These are phyloP conservation scores for Mortierella sp. DNA, from an alignment of 371 early-diverging fungal genomes.

Conservation along the genomic window DNA sequence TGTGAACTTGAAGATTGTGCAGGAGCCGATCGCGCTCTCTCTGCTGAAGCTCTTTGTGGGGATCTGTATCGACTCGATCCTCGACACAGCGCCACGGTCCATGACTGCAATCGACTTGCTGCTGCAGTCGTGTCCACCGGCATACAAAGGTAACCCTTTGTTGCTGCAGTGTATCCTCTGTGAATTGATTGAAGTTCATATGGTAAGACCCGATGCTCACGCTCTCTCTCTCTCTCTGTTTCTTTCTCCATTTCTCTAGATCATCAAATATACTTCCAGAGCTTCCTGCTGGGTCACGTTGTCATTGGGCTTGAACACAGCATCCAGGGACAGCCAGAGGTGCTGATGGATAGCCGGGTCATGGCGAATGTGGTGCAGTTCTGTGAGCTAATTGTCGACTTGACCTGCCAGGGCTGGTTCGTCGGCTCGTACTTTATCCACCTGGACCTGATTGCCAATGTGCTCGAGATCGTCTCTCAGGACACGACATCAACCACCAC, in stretches of 20 bases:
- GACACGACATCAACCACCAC: conserved; percentile 28
- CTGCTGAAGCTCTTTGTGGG: conserved; percentile 66
- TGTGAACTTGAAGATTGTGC: conserved; percentile 46
- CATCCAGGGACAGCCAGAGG: conserved; percentile 58
- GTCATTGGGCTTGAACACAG: conserved; percentile 65
- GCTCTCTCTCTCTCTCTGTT: too few relatives aligned
- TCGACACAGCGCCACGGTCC: conserved; percentile 60
- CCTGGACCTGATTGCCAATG: conserved; percentile 68
- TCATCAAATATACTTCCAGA: conserved; percentile 63
- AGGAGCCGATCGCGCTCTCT: conserved; percentile 55
- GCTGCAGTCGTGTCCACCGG: conserved; percentile 55
- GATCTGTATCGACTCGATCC: conserved; percentile 66
- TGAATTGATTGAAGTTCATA: too few relatives aligned
- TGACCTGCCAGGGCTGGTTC: conserved; percentile 73
- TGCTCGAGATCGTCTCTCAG: conserved; percentile 63
- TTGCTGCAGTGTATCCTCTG: neutral
- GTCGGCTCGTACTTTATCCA: conserved; percentile 65
- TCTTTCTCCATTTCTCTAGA: too few relatives aligned
- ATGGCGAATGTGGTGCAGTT: conserved; percentile 68
- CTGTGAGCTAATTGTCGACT: conserved; percentile 73
- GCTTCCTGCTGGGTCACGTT: conserved; percentile 69
- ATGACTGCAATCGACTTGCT: conserved; percentile 60
- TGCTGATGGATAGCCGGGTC: conserved; percentile 60
- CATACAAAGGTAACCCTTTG: conserved; percentile 56
- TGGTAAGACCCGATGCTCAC: too few relatives aligned